These are phyloP conservation scores for Moesziomyces antarcticus DNA, from an alignment of 1,284 basidiomycete species.

Conservation along the genomic window DNA sequence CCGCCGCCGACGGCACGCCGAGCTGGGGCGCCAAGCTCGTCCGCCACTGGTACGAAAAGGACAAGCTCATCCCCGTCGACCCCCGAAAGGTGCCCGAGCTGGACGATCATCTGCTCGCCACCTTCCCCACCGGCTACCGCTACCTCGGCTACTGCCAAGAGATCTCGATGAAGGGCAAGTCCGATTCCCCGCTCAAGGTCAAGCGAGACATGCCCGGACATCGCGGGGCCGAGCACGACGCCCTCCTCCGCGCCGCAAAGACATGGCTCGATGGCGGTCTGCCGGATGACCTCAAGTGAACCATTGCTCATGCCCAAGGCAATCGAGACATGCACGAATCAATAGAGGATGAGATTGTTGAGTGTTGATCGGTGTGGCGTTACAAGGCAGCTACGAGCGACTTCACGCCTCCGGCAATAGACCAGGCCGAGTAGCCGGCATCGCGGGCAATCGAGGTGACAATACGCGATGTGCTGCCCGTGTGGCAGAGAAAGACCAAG, in stretches of 20 bases:
- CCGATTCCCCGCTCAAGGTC: constrained; percentile 14
- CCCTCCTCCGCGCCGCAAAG: constrained; percentile 12
- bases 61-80: constrained; percentile 61
- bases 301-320: too few relatives aligned
- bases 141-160: constrained; percentile 23
- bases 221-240: constrained; percentile 8
- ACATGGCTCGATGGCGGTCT: constrained; percentile 28
- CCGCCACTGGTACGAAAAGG: constrained; percentile 62
- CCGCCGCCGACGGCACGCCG: not conserved
- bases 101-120: constrained; percentile 56
- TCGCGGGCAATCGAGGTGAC: too few relatives aligned
- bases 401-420: too few relatives aligned
- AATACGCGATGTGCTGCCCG: too few relatives aligned
- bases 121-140: constrained; percentile 60
- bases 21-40: constrained; percentile 11
- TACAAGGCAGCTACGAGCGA: too few relatives aligned
- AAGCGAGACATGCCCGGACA: constrained; percentile 16
- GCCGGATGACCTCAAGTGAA: constrained; percentile 10
- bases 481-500: too few relatives aligned
- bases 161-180: constrained; percentile 10
- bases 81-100: constrained; percentile 54
- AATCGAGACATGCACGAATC: too few relatives aligned
- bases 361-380: too few relatives aligned
- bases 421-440: too few relatives aligned
- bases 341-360: too few relatives aligned